Conservation (phyloP, 305 asterid species). For the Solanum aculeatissimum region DNA sequence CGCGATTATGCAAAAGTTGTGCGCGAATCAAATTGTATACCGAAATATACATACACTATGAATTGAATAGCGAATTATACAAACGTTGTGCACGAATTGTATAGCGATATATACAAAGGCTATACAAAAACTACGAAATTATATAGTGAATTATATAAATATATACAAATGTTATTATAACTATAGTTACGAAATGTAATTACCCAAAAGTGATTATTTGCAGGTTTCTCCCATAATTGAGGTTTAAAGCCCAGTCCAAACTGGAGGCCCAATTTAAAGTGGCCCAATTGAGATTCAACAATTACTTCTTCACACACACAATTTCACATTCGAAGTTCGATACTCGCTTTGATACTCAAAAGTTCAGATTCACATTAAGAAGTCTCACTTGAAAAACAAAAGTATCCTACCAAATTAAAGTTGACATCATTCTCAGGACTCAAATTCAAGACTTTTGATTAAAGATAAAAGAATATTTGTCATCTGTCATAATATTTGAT, state of each 20-base stretch:
- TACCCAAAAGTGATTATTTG: not conserved
- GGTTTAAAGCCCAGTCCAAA: not conserved
- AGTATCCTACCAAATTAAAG: rapidly evolving
- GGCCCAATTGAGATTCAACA: not conserved
- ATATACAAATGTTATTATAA: no score
- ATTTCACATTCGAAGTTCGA: not conserved
- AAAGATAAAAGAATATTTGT: not conserved
- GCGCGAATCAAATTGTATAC: no score
- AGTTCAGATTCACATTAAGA: not conserved
- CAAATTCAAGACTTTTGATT: not conserved
- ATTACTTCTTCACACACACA: no score
- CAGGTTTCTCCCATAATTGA: not conserved
- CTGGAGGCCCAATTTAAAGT: not conserved
- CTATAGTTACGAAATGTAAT: no score
- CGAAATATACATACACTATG: no score
- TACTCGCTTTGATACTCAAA: not conserved
- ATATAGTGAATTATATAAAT: no score
- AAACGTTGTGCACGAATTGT: no score
- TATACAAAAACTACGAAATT: no score
- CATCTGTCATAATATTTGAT: not conserved
- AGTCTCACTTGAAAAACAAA: not conserved
- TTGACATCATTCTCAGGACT: not conserved
- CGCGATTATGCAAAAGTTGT: no score
- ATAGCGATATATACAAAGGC: no score
- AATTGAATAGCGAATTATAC: no score